Conservation (phyloP, 257 asterid species). For the Handroanthus guayacan region DNA sequence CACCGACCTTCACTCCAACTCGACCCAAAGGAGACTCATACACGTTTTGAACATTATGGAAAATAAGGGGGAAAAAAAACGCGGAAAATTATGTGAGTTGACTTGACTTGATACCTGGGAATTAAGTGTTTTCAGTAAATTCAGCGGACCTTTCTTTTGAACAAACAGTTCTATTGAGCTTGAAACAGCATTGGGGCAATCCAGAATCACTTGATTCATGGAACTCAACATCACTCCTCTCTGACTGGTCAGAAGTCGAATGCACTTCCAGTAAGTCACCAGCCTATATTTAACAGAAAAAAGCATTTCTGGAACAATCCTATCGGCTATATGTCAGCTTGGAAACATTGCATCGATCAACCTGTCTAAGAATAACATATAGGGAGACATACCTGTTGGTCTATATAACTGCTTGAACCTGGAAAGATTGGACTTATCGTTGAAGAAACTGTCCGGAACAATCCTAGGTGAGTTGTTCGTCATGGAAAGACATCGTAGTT, state of each 20-base stretch:
- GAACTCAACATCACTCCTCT: constrained; percentile 41
- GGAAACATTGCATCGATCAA: constrained; percentile 20
- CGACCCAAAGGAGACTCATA: too few species aligned
- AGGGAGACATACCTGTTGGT: constrained; percentile 34
- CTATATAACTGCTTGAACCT: constrained; percentile 33
- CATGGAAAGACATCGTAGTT: constrained; percentile 16
- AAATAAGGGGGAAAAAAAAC: too few species aligned
- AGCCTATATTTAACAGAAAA: constrained; percentile 21
- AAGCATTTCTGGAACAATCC: constrained; percentile 41
- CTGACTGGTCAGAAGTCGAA: constrained; percentile 40
- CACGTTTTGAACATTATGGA: too few species aligned
- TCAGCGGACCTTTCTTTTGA: constrained; percentile 41
- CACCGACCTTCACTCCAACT: not conserved
- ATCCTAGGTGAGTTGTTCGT: constrained; percentile 46
- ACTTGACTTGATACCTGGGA: not conserved
- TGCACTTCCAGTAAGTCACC: constrained; percentile 36
- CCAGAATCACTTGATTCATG: constrained; percentile 46
- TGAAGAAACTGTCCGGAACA: constrained; percentile 30
- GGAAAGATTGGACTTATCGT: constrained; percentile 35
- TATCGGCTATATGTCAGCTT: constrained; percentile 39
- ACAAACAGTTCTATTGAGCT: constrained; percentile 38
- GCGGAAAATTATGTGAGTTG: not conserved
- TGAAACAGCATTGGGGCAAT: constrained; percentile 55
- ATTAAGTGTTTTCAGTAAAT: constrained; percentile 17
- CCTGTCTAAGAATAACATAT: constrained; percentile 32